Percentiles rank a stretch among this genome's conserved stretches.
Conservation (phyloP, 352 stramenopile genomes). For the Globisporangium solare region DNA sequence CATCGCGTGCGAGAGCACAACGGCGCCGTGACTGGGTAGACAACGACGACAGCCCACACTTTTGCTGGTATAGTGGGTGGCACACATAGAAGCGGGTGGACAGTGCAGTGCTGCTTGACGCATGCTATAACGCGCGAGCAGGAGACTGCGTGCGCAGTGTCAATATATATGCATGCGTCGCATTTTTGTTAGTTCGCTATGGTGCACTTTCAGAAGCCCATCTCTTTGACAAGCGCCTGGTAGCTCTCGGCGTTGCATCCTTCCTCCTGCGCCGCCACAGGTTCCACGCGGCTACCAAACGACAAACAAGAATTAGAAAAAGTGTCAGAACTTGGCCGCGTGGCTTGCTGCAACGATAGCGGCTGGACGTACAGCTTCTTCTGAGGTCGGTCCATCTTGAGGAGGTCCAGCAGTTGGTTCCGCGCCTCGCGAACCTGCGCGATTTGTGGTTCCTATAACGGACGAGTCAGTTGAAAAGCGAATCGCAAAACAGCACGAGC, state of each 20-base stretch:
- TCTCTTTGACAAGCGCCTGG: conserved; percentile 70
- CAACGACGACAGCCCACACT: no score
- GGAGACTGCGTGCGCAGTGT: no score
- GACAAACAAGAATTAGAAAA: neutral
- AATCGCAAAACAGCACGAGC: no score
- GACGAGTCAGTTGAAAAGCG: neutral
- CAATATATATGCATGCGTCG: no score
- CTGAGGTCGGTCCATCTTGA: conserved; percentile 53
- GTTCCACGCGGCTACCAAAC: conserved; percentile 6
- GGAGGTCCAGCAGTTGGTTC: conserved; percentile 57
- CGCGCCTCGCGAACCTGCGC: conserved; percentile 38
- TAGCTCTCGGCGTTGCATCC: conserved; percentile 26
- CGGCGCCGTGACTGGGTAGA: no score
- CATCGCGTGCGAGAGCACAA: no score
- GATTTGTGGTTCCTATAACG: conserved; percentile 27
- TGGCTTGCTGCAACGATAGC: neutral
- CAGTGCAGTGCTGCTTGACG: no score
- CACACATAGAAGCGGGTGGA: no score
- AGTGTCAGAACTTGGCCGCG: neutral
- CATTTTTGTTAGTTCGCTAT: no score
- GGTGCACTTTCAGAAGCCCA: conserved; percentile 45
- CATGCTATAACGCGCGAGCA: no score
- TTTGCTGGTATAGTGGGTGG: no score
- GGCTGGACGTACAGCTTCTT: conserved; percentile 48
- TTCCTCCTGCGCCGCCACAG: neutral